Percentiles rank a stretch among this genome's conserved stretches.
phyloP scores from a whole-genome alignment of 2,329 filamentous ascomycete species.

The Penicillium psychrosexuale region DNA sequence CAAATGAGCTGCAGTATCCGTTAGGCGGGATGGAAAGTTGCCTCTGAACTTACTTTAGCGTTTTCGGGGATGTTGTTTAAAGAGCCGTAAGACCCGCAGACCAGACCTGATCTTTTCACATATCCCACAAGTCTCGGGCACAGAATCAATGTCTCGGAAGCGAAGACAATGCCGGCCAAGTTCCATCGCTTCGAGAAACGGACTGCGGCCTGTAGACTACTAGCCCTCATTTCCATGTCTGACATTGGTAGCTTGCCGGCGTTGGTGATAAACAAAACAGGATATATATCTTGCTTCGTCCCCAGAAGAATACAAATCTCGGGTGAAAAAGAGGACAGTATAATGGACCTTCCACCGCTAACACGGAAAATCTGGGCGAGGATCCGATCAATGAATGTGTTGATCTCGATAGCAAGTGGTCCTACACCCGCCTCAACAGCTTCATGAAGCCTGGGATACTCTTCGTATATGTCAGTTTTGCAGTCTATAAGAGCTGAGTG shows the following conservation, averaged over 20 bases:
- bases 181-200: constrained; percentile 41
- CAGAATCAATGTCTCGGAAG: constrained; percentile 36
- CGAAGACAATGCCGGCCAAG: constrained; percentile 38
- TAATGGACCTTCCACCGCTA: constrained; percentile 29
- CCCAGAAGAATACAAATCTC: constrained; percentile 28
- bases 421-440: constrained; percentile 34
- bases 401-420: constrained; percentile 39
- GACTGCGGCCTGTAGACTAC: constrained; percentile 38
- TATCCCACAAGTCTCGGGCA: constrained; percentile 37
- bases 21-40: background rate
- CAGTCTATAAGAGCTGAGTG: background rate
- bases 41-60: constrained; percentile 1
- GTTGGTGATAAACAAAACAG: constrained; percentile 30
- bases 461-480: constrained; percentile 19
- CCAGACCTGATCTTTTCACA: constrained; percentile 33
- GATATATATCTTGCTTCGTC: constrained; percentile 23
- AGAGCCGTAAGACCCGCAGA: constrained; percentile 37
- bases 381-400: constrained; percentile 40
- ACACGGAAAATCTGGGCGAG: constrained; percentile 30
- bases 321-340: constrained; percentile 31
- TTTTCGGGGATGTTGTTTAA: constrained; percentile 27
- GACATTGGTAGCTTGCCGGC: constrained; percentile 22
- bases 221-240: constrained; percentile 31
- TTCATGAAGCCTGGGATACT: constrained; percentile 44
- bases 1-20: constrained; percentile 13